Evolutionary conservation across 306 rosid species (phyloP).

Genomic region (Casuarina glauca): DNA sequence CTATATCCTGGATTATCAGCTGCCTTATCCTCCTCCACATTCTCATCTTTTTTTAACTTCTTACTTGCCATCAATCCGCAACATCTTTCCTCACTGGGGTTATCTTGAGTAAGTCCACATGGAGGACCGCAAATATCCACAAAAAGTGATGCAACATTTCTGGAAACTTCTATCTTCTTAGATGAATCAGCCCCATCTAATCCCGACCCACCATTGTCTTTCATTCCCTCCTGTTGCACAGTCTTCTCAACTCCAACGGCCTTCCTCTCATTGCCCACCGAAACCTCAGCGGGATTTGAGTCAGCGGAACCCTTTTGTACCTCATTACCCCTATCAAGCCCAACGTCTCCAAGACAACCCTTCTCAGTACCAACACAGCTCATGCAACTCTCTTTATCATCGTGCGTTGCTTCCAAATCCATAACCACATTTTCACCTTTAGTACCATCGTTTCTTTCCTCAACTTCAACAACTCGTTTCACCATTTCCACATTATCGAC

Average conservation of each 20-base stretch:
- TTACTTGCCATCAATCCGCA: constrained; percentile 1
- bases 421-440: constrained; percentile 10
- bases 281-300: constrained; percentile 5
- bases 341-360: constrained; percentile 10
- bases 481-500: constrained; percentile 17
- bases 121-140: constrained; percentile 41
- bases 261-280: constrained; percentile 12
- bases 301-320: background rate
- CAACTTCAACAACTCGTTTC: constrained; percentile 13
- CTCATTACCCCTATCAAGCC: constrained; percentile 24
- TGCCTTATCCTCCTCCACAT: constrained; percentile 21
- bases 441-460: background rate
- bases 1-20: constrained; percentile 19
- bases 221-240: constrained; percentile 16
- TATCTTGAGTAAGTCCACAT: constrained; percentile 8
- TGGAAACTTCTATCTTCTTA: constrained; percentile 33
- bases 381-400: constrained; percentile 1
- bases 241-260: constrained; percentile 13
- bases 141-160: constrained; percentile 35
- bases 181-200: constrained; percentile 16
- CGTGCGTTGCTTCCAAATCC: background rate
- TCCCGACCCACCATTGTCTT: constrained; percentile 16
- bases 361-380: constrained; percentile 18
- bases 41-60: constrained; percentile 20
- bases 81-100: constrained; percentile 24